Conservation (phyloP, 108 stramenopile genomes). For the Cyclotella sp. region DNA sequence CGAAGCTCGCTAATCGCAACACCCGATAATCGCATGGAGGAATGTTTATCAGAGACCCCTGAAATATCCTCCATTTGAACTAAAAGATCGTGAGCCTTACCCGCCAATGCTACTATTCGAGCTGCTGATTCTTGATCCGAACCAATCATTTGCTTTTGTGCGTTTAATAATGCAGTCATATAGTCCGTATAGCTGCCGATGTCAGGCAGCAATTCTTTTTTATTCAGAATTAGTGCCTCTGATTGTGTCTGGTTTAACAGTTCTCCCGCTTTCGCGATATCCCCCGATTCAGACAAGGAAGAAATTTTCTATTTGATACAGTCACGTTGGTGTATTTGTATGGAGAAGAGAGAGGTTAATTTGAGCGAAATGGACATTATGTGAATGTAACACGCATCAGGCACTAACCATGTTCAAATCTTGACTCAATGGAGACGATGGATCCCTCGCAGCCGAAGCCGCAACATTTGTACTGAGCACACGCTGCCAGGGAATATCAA, state of each 20-base stretch:
- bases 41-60: slow-evolving; percentile 48
- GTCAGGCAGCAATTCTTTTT: slow-evolving; percentile 25
- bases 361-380: too few species aligned
- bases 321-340: background rate
- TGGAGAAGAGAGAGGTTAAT: too few species aligned
- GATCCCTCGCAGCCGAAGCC: too few species aligned
- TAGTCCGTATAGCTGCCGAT: slow-evolving; percentile 50
- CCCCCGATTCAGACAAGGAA: slow-evolving; percentile 40
- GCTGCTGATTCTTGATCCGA: slow-evolving; percentile 19
- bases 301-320: slow-evolving; percentile 28
- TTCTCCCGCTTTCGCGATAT: slow-evolving; percentile 33
- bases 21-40: slow-evolving; percentile 44
- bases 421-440: too few species aligned
- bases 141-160: slow-evolving; percentile 35
- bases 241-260: slow-evolving; percentile 35
- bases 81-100: slow-evolving; percentile 45
- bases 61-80: slow-evolving; percentile 55
- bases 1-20: slow-evolving; percentile 10
- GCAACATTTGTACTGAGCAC: too few species aligned
- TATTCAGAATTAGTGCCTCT: slow-evolving; percentile 25
- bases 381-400: too few species aligned
- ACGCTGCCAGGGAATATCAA: too few species aligned
- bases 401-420: too few species aligned
- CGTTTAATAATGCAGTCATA: slow-evolving; percentile 39
- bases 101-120: slow-evolving; percentile 29